Conservation (phyloP, 129 eudicot genomes). For the Helianthus annuus region DNA sequence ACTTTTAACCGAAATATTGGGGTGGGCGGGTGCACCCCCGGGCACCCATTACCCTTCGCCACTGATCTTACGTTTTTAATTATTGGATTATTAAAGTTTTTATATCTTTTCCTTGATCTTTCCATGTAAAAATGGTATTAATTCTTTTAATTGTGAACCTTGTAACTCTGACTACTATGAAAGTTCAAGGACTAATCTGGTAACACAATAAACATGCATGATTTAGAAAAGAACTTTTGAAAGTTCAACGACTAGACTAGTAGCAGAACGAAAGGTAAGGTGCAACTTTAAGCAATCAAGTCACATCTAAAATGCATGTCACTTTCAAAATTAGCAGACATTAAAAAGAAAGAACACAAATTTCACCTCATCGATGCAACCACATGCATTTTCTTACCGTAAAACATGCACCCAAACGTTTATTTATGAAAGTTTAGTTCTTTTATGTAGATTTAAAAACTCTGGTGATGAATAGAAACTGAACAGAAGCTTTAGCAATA, state of each 20-base stretch:
- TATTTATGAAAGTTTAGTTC: neutral
- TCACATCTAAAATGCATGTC: neutral
- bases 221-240: neutral
- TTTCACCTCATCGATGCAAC: neutral
- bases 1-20: no score
- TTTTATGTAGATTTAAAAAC: neutral
- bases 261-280: neutral
- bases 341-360: no score
- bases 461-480: neutral
- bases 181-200: no score
- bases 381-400: slow-evolving; percentile 1
- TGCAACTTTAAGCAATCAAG: neutral
- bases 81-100: no score
- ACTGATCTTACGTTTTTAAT: no score
- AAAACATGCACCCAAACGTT: neutral
- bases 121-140: no score
- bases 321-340: neutral
- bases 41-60: no score
- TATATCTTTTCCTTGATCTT: no score
- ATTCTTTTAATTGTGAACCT: no score
- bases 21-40: no score
- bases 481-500: neutral
- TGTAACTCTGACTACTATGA: no score
- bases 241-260: slow-evolving; percentile 1
- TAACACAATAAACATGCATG: no score